Evolutionary conservation across 495 filamentous ascomycete genomes (phyloP), one percentile per base, ranked within the genome.

Genomic region (Paragyromitra xinjiangensis): DNA sequence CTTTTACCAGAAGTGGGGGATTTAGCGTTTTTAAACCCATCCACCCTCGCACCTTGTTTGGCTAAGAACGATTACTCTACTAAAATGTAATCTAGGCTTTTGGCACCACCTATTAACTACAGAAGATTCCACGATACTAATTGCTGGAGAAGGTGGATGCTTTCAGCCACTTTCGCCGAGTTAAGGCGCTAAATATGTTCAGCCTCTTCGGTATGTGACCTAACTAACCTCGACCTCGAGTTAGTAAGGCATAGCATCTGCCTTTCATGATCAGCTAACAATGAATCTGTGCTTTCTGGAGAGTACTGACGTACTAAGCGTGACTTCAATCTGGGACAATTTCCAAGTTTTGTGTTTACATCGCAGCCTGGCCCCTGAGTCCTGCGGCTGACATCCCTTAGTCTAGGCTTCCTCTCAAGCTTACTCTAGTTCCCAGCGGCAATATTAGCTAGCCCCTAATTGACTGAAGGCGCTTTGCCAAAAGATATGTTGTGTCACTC

Each of bases 331-430:
- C 44, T 4, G 29, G 29, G 0, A 48, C 3, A 48, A 12, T 48
- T 48, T 48, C 11, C 14, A 45, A 12, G 44, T 45, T 45, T 16
- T 45, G 44, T 45, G 22, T 16, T 37, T 11, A 26, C 22, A 56
- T 19, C 51, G 45, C 24, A 65, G 34, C 42, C 68, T 42, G 24
- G 11, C 67, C 62, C 69, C 69, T 51, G 29, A 44, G 45, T 29
- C 58, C 29, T 66, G 62, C 44, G 44, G 61, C 69, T 72, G 69
- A 65, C 55, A 39, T 63, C 37, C 26, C 66, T 42, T 29, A 12
- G 11, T 4, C 44, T 53, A 53, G 50, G 50, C 50, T 53, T 53
- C 50, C 50, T 22, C 50, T 19, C 50, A 24, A 22, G 50, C 50
- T 19, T 51, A 19, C 50, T 19, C 50, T 6, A 55, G 19, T 55